A percentile compares a stretch with the other conserved stretches of the same genome.
Conservation (phyloP, 1,284 basidiomycete genomes). For the Acaromyces ingoldii region DNA sequence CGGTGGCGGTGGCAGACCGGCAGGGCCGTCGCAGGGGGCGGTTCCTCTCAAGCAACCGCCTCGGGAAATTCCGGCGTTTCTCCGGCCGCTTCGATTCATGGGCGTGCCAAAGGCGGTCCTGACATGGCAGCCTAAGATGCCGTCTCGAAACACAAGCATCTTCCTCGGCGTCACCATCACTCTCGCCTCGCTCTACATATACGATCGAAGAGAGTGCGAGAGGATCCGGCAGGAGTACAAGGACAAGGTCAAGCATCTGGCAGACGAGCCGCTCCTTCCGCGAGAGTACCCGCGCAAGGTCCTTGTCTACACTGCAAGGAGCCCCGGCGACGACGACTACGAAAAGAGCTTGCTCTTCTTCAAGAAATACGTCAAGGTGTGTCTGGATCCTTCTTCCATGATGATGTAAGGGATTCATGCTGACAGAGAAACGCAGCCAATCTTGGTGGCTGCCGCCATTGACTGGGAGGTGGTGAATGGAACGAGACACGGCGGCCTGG, state of each 20-base stretch:
- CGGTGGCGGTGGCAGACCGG: too few species aligned
- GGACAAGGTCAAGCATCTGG: slow-evolving; percentile 70
- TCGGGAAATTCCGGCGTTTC: slow-evolving; percentile 29
- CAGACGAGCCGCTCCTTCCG: slow-evolving; percentile 64
- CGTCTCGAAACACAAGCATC: slow-evolving; percentile 88
- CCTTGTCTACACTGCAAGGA: slow-evolving; percentile 78
- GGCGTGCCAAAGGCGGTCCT: slow-evolving; percentile 55
- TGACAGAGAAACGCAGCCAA: slow-evolving; percentile 61
- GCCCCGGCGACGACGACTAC: slow-evolving; percentile 90
- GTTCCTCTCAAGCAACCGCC: too few species aligned
- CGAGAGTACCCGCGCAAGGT: slow-evolving; percentile 73
- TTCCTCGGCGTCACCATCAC: slow-evolving; percentile 73
- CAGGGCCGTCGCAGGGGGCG: too few species aligned
- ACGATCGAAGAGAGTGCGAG: slow-evolving; percentile 76
- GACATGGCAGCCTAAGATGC: slow-evolving; percentile 59
- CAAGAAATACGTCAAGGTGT: slow-evolving; percentile 91
- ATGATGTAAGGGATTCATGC: too few species aligned
- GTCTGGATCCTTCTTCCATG: slow-evolving; percentile 19
- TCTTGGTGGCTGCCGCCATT: slow-evolving; percentile 85
- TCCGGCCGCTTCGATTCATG: slow-evolving; percentile 54
- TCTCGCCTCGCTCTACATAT: slow-evolving; percentile 69
- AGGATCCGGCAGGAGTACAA: slow-evolving; percentile 72
- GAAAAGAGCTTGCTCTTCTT: slow-evolving; percentile 80
- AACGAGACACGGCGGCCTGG: slow-evolving; percentile 77
- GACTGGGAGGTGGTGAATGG: slow-evolving; percentile 82